Conservation (phyloP, 106 monocot species). For the Ottelia alismoides region DNA sequence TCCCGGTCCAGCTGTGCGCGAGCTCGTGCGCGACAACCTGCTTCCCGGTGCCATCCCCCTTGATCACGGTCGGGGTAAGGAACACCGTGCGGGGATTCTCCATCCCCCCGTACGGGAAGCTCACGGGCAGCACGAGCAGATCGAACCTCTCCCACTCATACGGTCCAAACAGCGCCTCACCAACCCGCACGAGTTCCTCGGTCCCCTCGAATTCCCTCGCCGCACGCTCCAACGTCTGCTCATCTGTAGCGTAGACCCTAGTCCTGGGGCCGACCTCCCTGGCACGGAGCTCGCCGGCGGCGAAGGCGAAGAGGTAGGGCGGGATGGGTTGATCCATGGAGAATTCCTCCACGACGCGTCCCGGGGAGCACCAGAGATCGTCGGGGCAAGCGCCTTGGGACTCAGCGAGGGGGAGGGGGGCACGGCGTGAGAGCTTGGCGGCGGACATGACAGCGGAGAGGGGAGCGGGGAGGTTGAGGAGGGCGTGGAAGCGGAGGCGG, state of each 20-base stretch:
- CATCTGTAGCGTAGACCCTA: slow-evolving; percentile 66
- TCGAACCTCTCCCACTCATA: slow-evolving; percentile 98
- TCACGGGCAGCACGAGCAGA: slow-evolving; percentile 72
- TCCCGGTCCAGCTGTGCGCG: slow-evolving; percentile 98
- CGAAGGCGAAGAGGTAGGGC: slow-evolving; percentile 85
- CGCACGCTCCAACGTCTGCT: slow-evolving; percentile 46
- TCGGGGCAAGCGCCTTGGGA: slow-evolving; percentile 11
- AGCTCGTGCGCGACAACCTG: slow-evolving; percentile 98
- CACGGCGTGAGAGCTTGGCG: slow-evolving; percentile 29
- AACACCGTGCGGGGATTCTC: slow-evolving; percentile 96
- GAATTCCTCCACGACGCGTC: slow-evolving; percentile 73
- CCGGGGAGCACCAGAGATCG: slow-evolving; percentile 47
- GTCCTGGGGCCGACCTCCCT: slow-evolving; percentile 81
- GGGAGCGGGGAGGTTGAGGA: slow-evolving; percentile 47
- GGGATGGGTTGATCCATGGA: slow-evolving; percentile 78
- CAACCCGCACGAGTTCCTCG: slow-evolving; percentile 82
- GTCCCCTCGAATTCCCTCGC: slow-evolving; percentile 69
- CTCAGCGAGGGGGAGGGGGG: slow-evolving; percentile 39
- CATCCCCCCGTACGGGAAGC: slow-evolving; percentile 97
- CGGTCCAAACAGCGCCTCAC: slow-evolving; percentile 69
- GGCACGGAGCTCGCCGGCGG: slow-evolving; percentile 54
- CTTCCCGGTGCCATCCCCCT: slow-evolving; percentile 76
- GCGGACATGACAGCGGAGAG: slow-evolving; percentile 81
- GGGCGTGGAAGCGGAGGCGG: slow-evolving; percentile 46
- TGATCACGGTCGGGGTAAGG: slow-evolving; percentile 83